Conservation (phyloP, 176 grass and related monocot species). For the Oryza longistaminata region DNA sequence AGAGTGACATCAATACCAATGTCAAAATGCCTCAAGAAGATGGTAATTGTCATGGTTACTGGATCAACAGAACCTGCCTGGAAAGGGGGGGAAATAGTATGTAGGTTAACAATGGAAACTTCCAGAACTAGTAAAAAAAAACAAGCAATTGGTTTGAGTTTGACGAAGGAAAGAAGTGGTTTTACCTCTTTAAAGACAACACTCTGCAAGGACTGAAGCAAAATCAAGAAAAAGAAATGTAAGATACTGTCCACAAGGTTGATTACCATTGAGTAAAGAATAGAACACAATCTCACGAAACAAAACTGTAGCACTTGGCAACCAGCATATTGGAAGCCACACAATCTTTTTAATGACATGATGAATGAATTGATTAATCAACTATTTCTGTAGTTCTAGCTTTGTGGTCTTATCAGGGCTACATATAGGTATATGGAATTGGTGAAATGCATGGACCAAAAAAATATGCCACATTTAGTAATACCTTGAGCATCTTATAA, state of each 20-base stretch:
- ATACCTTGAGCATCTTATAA: constrained; percentile 99
- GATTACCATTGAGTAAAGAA: not conserved
- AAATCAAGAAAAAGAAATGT: constrained; percentile 34
- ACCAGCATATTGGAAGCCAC: not conserved
- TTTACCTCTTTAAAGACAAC: constrained; percentile 98
- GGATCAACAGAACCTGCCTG: constrained; percentile 96
- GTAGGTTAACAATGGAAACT: constrained; percentile 18
- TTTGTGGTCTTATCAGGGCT: not conserved
- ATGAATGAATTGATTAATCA: not conserved
- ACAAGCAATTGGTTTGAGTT: constrained; percentile 13
- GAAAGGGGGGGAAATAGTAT: constrained; percentile 24
- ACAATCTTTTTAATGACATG: not conserved
- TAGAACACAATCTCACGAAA: constrained; percentile 29
- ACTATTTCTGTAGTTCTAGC: not conserved
- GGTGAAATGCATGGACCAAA: constrained; percentile 4
- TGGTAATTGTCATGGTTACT: constrained; percentile 94
- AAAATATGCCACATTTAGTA: not conserved
- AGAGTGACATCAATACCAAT: constrained; percentile 93
- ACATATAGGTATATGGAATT: constrained; percentile 17
- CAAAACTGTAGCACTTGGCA: not conserved
- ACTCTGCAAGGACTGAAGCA: constrained; percentile 97
- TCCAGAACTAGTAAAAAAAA: constrained; percentile 11
- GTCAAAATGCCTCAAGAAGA: constrained; percentile 95
- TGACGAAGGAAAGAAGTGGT: not conserved
- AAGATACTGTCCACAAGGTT: constrained; percentile 23